Conservation (phyloP, 2,329 filamentous ascomycete genomes). For the Mariannaea sp. region DNA sequence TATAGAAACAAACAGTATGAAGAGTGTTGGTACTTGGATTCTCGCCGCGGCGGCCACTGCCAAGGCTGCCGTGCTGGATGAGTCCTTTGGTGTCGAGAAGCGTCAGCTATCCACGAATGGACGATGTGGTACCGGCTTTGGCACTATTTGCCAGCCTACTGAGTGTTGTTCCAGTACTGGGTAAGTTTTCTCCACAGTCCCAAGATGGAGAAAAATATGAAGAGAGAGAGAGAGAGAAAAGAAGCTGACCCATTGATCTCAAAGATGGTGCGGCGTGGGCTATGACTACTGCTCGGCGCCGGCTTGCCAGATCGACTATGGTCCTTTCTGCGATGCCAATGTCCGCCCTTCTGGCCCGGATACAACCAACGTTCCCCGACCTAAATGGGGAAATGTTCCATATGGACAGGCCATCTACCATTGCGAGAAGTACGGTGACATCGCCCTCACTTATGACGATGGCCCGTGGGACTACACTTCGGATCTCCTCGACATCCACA, state of each 20-base stretch:
- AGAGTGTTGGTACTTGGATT: slow-evolving; percentile 6
- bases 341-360: slow-evolving; percentile 55
- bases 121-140: slow-evolving; percentile 50
- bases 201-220: too few species aligned
- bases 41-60: slow-evolving; percentile 17
- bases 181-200: too few species aligned
- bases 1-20: slow-evolving; percentile 27
- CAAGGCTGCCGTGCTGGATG: background rate
- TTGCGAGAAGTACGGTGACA: slow-evolving; percentile 42
- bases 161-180: slow-evolving; percentile 52
- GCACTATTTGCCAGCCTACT: slow-evolving; percentile 40
- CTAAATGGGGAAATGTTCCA: slow-evolving; percentile 56
- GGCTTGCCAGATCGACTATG: slow-evolving; percentile 64
- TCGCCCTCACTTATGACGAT: slow-evolving; percentile 54
- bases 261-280: slow-evolving; percentile 60
- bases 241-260: slow-evolving; percentile 3
- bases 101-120: slow-evolving; percentile 41
- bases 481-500: slow-evolving; percentile 47
- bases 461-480: slow-evolving; percentile 51
- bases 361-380: slow-evolving; percentile 57
- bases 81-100: slow-evolving; percentile 11
- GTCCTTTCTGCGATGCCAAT: slow-evolving; percentile 66
- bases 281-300: slow-evolving; percentile 63
- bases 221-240: too few species aligned
- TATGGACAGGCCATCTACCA: slow-evolving; percentile 60